Evolutionary conservation across 2,329 filamentous ascomycete genomes (phyloP).

Genomic region (Sporothrix brasiliensis): DNA sequence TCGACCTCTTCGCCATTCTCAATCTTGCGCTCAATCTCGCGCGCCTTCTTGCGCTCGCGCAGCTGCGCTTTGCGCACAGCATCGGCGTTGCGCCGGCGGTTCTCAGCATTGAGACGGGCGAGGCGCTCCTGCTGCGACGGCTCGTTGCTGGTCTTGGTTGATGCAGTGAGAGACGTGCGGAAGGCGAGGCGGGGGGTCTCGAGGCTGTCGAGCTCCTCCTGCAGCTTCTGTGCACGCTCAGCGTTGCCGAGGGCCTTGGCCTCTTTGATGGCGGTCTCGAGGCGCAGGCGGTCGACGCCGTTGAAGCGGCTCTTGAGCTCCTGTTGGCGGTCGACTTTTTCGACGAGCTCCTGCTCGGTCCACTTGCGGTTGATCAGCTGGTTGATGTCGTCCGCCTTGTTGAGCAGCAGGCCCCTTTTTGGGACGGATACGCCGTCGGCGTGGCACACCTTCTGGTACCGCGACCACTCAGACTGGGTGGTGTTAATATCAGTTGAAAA

Average conservation of each 20-base stretch:
- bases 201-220: slow-evolving; percentile 64
- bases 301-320: slow-evolving; percentile 68
- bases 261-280: slow-evolving; percentile 66
- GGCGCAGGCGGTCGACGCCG: slow-evolving; percentile 67
- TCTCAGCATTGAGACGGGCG: slow-evolving; percentile 79
- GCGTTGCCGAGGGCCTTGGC: slow-evolving; percentile 67
- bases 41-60: slow-evolving; percentile 69
- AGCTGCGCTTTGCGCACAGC: slow-evolving; percentile 89
- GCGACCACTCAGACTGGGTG: slow-evolving; percentile 71
- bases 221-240: slow-evolving; percentile 56
- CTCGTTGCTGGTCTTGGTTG: slow-evolving; percentile 51
- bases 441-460: slow-evolving; percentile 74
- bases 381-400: slow-evolving; percentile 82
- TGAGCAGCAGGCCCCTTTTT: slow-evolving; percentile 67
- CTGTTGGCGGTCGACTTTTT: slow-evolving; percentile 73
- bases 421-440: slow-evolving; percentile 74
- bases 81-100: slow-evolving; percentile 82
- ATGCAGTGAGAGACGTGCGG: slow-evolving; percentile 61
- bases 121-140: slow-evolving; percentile 77
- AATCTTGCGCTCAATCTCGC: slow-evolving; percentile 62
- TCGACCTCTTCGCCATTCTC: slow-evolving; percentile 65
- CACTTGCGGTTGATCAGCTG: slow-evolving; percentile 75
- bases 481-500: neutral
- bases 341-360: slow-evolving; percentile 79
- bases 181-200: slow-evolving; percentile 74